phyloP scores from a whole-genome alignment of 2,329 filamentous ascomycete species.

The Scedosporium apiospermum region DNA sequence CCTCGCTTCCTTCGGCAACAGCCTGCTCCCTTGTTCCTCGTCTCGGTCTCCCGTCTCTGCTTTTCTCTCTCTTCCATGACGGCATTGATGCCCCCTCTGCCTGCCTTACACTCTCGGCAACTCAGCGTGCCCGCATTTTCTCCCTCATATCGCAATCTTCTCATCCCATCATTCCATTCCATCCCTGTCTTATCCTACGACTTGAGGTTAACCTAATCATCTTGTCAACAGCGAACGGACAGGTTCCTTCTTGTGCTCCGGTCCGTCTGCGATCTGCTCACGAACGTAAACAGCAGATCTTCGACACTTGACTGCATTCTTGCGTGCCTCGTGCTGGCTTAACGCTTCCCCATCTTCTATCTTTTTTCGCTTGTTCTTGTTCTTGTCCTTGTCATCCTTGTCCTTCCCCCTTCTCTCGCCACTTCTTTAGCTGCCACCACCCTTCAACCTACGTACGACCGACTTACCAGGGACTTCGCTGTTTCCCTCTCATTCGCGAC shows the following conservation, averaged over 20 bases:
- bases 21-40: neutral
- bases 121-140: neutral
- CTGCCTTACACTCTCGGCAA: neutral
- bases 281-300: neutral
- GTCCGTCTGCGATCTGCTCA: neutral
- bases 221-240: neutral
- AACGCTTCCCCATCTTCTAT: neutral
- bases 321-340: neutral
- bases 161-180: neutral
- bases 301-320: neutral
- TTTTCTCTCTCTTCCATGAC: neutral
- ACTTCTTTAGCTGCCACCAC: neutral
- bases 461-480: conserved; percentile 1
- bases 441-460: neutral
- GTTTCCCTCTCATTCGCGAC: conserved; percentile 4
- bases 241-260: neutral
- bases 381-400: neutral
- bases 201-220: neutral
- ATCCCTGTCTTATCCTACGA: neutral
- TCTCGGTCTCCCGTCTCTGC: neutral
- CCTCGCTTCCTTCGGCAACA: neutral
- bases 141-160: neutral
- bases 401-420: neutral
- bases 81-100: neutral
- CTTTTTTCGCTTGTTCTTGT: neutral